Base-by-base conservation (phyloP, 345 rosid genomes). In the Cardamine occulta region DNA sequence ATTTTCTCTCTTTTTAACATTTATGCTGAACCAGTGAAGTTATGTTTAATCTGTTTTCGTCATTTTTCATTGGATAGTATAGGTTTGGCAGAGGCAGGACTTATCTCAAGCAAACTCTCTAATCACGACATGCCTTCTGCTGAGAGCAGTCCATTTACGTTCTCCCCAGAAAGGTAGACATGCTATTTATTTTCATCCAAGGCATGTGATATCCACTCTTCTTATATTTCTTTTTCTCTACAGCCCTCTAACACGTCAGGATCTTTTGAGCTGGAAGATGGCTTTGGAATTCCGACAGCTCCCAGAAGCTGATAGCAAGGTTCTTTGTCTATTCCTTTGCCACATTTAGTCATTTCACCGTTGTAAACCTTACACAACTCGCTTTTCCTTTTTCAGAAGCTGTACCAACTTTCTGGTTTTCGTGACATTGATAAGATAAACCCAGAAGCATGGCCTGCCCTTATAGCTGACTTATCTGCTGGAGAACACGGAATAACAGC, bases 61-160 rank as follows among this genome's bases (percentile, higher is more conserved):
- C 59, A 70, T 64, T 65, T 52, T 59, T 23, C 56, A 19, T 80
- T 71, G 75, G 78, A 73, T 80, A 47, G 79, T 84, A 81, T 82
- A 94, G 97, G 99, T 75, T 86, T 94, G 85, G 99, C 97, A 77
- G 97, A 94, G 83, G 93, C 99, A 40, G 99, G 99, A 47, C 89
- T 94, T 61, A 91, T 94, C 79, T 81, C 96, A 64, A 94, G 97
- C 85, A 94, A 87, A 80, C 93, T 94, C 74, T 94, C 96, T 58
- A 84, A 82, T 70, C 79, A 61, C 68, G 90, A 89, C 85, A 71
- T 86, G 82, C 74, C 83, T 55, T 80, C 76, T 61, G 81, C 86
- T 58, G 79, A 80, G 48, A 81, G 76, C 70, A 76, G 81, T 61
- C 86, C 74, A 54, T 65, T 80, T 74, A 82, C 32, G 68, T 94